These are phyloP conservation scores for Eucalyptus virginea DNA, from an alignment of 345 rosid species.

Conservation along the genomic window DNA sequence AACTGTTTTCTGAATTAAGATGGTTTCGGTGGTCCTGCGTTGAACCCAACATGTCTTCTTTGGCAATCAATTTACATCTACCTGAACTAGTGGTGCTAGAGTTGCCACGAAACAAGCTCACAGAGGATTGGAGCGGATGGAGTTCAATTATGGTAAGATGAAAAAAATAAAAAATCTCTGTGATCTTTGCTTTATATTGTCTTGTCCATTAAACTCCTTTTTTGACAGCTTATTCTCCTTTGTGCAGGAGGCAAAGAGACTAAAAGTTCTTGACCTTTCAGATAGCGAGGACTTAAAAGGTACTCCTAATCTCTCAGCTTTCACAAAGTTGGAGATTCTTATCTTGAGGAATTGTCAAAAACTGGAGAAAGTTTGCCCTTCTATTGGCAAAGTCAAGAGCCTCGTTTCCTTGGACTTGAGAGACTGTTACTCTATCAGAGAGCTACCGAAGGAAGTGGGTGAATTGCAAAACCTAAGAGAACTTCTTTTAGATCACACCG, in stretches of 20 bases:
- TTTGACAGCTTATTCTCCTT: background rate
- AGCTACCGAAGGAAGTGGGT: background rate
- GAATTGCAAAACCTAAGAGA: background rate
- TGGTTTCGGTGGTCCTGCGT: fast-evolving
- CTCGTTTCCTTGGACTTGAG: background rate
- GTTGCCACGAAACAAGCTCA: background rate
- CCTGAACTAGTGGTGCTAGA: background rate
- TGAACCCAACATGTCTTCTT: background rate
- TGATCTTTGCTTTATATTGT: background rate
- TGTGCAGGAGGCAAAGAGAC: background rate
- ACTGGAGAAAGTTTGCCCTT: background rate
- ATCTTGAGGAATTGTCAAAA: fast-evolving
- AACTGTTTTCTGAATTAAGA: background rate
- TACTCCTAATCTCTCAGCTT: background rate
- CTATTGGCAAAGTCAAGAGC: background rate
- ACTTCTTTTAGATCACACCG: background rate
- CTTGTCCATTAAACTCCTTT: background rate
- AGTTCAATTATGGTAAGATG: too few relatives aligned
- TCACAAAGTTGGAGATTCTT: background rate
- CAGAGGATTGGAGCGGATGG: too few relatives aligned
- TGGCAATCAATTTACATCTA: background rate
- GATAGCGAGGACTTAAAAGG: fast-evolving
- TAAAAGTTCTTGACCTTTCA: background rate
- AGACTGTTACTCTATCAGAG: fast-evolving
- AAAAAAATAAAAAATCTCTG: too few relatives aligned